Evolutionary conservation across 1,139 yeast genomes (phyloP), one percentile per base, ranked within the genome.

Genomic region (Yamadazyma triangularis): DNA sequence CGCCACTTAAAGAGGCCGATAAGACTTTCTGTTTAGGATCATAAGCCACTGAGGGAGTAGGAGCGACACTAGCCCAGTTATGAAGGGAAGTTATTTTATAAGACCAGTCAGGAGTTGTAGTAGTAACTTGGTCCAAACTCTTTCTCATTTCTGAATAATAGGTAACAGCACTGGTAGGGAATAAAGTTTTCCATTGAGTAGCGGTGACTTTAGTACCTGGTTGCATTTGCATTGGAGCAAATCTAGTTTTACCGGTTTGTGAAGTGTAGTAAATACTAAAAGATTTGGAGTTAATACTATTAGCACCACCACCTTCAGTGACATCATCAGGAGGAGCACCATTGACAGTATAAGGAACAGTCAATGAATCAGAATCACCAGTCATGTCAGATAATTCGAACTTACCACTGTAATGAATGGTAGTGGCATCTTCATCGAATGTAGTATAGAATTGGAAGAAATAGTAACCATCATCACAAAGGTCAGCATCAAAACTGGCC

Each of bases 191-290:
- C 84, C 86, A 81, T 3, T 79, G 59, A 4, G 79, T 66, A 15
- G 74, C 77, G 1, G 95, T 81, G 10, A 86, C 77, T 7, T 58
- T 66, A 2, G 83, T 51, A 4, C 79, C 84, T 6, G 96, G 96
- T 59, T 87, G 48, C 36, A 66, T 56, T 59, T 87, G 96, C 95
- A 88, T 87, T 30, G 96, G 95, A 1, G 96, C 96, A 56, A 62
- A 85, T 52, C 86, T 70, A 2, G 82, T 73, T 29, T 42, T 56
- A 23, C 94, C 94, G 0, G 94, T 82, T 61, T 88, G 96, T 37
- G 49, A 39, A 2, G 88, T 73, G 57, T 87, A 88, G 4, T 88
- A 69, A 7, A 85, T 44, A 8, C 62, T 34, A 38, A 64, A 66
- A 4, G 69, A 62, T n/a, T 41, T 28, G 4, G 66, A 53, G 40